A percentile compares a stretch with the other conserved stretches of the same genome.
Conservation (phyloP, 2,329 filamentous ascomycete genomes). For the Hypomyces perniciosus region DNA sequence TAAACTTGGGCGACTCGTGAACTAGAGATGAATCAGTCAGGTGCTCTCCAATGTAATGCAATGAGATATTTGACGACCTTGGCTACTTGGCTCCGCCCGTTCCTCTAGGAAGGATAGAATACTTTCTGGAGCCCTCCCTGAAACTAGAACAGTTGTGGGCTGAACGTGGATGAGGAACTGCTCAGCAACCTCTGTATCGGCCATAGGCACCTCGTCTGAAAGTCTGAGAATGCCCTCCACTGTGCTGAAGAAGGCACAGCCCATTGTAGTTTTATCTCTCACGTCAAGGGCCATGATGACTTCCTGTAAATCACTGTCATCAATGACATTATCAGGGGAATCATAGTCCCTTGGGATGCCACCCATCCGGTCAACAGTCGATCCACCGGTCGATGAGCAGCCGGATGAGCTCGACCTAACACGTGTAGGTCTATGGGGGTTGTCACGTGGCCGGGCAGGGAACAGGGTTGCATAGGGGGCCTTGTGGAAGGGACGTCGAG, state of each 20-base stretch:
- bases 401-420: no score
- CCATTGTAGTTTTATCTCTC: conserved; percentile 62
- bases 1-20: conserved; percentile 13
- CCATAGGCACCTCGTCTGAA: conserved; percentile 68
- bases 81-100: conserved; percentile 5
- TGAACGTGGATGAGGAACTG: conserved; percentile 49
- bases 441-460: no score
- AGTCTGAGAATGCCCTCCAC: conserved; percentile 64
- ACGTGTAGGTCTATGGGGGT: no score
- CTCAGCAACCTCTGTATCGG: conserved; percentile 63
- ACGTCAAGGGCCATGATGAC: conserved; percentile 77
- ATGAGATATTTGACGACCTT: not conserved
- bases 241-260: conserved; percentile 78
- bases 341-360: no score
- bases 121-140: conserved; percentile 38
- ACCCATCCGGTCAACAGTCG: no score
- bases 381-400: no score
- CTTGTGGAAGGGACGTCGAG: no score
- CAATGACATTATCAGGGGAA: not conserved
- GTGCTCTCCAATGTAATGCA: not conserved
- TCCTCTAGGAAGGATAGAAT: conserved; percentile 29
- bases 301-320: conserved; percentile 35
- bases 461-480: no score
- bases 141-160: conserved; percentile 51
- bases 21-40: conserved; percentile 1